Conservation (phyloP, 805 yeast genomes). For the Candida multigemmis region DNA sequence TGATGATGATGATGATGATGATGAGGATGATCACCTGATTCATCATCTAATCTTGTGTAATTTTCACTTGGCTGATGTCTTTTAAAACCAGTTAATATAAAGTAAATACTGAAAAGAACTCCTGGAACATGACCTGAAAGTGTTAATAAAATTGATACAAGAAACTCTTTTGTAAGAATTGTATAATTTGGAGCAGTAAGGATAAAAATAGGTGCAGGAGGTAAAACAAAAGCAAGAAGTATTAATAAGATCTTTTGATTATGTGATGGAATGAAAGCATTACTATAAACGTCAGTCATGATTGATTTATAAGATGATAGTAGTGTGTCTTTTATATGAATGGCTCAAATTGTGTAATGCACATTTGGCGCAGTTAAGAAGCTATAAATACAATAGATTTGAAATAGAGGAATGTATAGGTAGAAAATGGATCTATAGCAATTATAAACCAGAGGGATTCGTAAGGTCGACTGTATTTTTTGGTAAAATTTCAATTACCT, state of each 20-base stretch:
- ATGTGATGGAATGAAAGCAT: conserved; percentile 1
- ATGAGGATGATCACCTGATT: conserved; percentile 4
- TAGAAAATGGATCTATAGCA: too few species aligned
- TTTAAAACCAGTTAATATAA: conserved; percentile 11
- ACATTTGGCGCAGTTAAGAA: too few species aligned
- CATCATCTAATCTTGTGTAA: conserved; percentile 15
- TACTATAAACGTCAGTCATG: not conserved
- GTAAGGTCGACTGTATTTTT: too few species aligned
- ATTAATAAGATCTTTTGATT: conserved; percentile 16
- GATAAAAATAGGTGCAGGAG: conserved; percentile 30
- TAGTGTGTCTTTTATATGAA: too few species aligned
- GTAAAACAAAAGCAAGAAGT: conserved; percentile 22
- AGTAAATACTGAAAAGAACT: conserved; percentile 20
- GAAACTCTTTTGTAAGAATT: conserved; percentile 24
- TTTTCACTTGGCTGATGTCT: conserved; percentile 1
- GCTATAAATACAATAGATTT: too few species aligned
- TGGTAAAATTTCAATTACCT: too few species aligned
- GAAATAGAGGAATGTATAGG: too few species aligned
- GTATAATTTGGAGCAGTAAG: conserved; percentile 13
- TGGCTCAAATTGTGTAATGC: too few species aligned
- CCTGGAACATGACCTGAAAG: conserved; percentile 26
- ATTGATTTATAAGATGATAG: too few species aligned
- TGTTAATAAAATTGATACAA: conserved; percentile 20
- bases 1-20: conserved; percentile 4
- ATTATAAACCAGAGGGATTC: too few species aligned